Conservation (phyloP, 345 rosid species). For the Turnera subulata region DNA sequence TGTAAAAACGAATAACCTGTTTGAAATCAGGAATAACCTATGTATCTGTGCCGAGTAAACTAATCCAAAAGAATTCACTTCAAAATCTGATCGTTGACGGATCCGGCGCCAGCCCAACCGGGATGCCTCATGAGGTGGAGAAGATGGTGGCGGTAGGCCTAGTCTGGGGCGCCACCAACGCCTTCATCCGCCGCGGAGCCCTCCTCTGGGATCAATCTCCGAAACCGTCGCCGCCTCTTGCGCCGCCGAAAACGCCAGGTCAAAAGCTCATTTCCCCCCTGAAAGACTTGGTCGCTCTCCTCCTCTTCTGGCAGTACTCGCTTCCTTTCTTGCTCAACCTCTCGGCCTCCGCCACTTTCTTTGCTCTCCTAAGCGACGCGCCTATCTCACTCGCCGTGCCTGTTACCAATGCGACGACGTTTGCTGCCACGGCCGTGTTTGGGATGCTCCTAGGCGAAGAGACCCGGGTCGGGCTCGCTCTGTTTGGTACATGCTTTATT, state of each 20-base stretch:
- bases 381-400: constrained; percentile 91
- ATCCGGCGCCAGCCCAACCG: too few relatives aligned
- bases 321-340: constrained; percentile 78
- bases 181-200: constrained; percentile 83
- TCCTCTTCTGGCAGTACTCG: constrained; percentile 87
- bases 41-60: too few relatives aligned
- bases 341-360: constrained; percentile 88
- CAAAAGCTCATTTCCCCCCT: constrained; percentile 38
- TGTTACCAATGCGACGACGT: constrained; percentile 85
- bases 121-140: constrained; percentile 64
- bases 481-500: constrained; percentile 62
- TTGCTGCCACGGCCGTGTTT: constrained; percentile 79
- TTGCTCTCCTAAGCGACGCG: constrained; percentile 57
- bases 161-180: constrained; percentile 93
- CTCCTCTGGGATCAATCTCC: constrained; percentile 59
- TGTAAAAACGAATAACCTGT: too few relatives aligned
- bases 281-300: constrained; percentile 48
- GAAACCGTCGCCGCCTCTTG: constrained; percentile 23
- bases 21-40: too few relatives aligned
- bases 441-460: constrained; percentile 75
- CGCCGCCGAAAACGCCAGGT: constrained; percentile 24
- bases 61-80: too few relatives aligned
- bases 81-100: too few relatives aligned
- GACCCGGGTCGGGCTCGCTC: constrained; percentile 49
- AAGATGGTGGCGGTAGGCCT: constrained; percentile 88